Conservation (phyloP, 257 asterid genomes). For the Primulina eburnea region DNA sequence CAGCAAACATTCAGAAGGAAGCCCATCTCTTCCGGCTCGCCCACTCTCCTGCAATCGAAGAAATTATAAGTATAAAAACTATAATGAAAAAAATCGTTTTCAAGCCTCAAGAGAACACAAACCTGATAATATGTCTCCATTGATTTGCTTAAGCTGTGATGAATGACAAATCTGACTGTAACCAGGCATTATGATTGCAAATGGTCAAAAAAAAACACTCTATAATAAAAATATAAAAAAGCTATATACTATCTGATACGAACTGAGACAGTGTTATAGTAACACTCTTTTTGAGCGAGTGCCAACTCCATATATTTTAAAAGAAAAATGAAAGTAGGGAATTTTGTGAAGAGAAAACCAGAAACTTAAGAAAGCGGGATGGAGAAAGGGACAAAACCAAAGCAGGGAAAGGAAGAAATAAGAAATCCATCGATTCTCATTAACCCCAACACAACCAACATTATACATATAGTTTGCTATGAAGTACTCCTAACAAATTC, state of each 20-base stretch:
- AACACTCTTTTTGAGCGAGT: not conserved
- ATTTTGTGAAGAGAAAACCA: not conserved
- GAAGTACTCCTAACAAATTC: not conserved
- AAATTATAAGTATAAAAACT: slow-evolving; percentile 30
- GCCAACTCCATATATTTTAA: not conserved
- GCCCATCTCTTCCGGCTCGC: slow-evolving; percentile 99
- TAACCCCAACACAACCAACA: no score
- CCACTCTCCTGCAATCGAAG: slow-evolving; percentile 83
- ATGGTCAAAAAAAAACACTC: slow-evolving; percentile 4
- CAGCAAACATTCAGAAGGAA: slow-evolving; percentile 93
- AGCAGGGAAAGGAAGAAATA: not conserved
- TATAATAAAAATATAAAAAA: slow-evolving; percentile 9
- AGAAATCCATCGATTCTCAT: not conserved
- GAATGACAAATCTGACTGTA: slow-evolving; percentile 96
- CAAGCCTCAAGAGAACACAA: slow-evolving; percentile 22
- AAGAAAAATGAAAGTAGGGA: not conserved
- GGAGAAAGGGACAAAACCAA: no score
- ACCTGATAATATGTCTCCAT: slow-evolving; percentile 99
- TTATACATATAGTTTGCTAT: no score
- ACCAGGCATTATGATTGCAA: slow-evolving; percentile 31
- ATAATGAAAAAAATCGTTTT: slow-evolving; percentile 26
- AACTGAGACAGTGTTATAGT: not conserved
- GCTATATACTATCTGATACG: not conserved
- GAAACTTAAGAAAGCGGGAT: not conserved
- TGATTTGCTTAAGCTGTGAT: slow-evolving; percentile 98